These are phyloP conservation scores for Lanmaoa pseudosensibilis DNA, from an alignment of 768 basidiomycete genomes.

Conservation along the genomic window DNA sequence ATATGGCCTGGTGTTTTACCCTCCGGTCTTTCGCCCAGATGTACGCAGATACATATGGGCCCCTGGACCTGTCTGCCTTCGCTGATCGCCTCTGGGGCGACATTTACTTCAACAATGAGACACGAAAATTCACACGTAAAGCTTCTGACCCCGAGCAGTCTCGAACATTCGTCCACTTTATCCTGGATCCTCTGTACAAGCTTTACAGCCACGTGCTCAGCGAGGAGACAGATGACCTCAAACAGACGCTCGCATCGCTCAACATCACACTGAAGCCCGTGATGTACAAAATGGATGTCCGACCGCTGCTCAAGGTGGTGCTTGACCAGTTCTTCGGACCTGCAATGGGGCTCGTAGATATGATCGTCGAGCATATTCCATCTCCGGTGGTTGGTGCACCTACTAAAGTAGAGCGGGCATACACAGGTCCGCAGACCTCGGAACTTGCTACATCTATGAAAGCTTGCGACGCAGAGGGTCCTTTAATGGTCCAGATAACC, in stretches of 20 bases:
- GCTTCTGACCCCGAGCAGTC: slow-evolving; percentile 69
- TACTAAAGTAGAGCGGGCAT: slow-evolving; percentile 77
- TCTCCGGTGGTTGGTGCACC: slow-evolving; percentile 64
- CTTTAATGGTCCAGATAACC: slow-evolving; percentile 88
- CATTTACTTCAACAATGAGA: slow-evolving; percentile 86
- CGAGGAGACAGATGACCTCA: slow-evolving; percentile 87
- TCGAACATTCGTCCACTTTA: slow-evolving; percentile 92
- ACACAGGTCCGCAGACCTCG: slow-evolving; percentile 84
- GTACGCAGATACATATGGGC: slow-evolving; percentile 91
- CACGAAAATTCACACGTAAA: slow-evolving; percentile 88
- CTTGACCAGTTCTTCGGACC: slow-evolving; percentile 96
- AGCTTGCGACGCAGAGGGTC: slow-evolving; percentile 78
- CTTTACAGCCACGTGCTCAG: slow-evolving; percentile 93
- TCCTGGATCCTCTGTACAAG: slow-evolving; percentile 95
- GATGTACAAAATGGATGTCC: slow-evolving; percentile 98
- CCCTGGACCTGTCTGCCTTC: slow-evolving; percentile 81
- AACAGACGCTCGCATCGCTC: slow-evolving; percentile 71
- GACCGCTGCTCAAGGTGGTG: slow-evolving; percentile 91
- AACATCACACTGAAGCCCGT: slow-evolving; percentile 87
- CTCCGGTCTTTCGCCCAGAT: slow-evolving; percentile 91
- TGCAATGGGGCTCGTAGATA: slow-evolving; percentile 85
- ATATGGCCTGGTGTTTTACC: slow-evolving; percentile 98
- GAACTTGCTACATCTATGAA: slow-evolving; percentile 79
- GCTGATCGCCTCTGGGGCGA: slow-evolving; percentile 96
- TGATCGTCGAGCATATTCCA: slow-evolving; percentile 89